These are phyloP conservation scores for Drechslerella dactyloides DNA, from an alignment of 2,329 filamentous ascomycete species.

Conservation along the genomic window DNA sequence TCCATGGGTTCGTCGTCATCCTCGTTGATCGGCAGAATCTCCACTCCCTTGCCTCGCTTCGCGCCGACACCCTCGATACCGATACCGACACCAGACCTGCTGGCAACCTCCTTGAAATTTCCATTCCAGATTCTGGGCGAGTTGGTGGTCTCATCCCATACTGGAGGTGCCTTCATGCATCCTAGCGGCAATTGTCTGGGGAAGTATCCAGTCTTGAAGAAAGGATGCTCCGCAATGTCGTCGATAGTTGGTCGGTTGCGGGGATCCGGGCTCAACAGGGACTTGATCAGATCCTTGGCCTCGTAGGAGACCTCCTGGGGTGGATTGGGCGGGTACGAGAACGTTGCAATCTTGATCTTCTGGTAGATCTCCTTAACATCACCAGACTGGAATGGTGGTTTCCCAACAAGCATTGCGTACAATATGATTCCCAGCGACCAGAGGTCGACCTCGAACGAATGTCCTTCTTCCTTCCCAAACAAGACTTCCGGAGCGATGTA, in stretches of 20 bases:
- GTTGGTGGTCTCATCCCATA: conserved; percentile 57
- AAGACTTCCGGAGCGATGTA: conserved; percentile 98
- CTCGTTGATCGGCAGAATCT: conserved; percentile 45
- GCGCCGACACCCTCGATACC: conserved; percentile 53
- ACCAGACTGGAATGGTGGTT: conserved; percentile 92
- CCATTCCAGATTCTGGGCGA: conserved; percentile 49
- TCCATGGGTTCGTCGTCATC: conserved; percentile 38
- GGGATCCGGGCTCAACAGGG: conserved; percentile 73
- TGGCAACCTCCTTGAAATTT: conserved; percentile 54
- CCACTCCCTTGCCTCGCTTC: conserved; percentile 47
- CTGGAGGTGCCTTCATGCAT: conserved; percentile 61
- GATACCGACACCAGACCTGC: conserved; percentile 53
- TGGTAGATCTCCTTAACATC: conserved; percentile 85
- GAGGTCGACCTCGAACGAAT: conserved; percentile 83
- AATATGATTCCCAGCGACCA: conserved; percentile 95
- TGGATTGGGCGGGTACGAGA: conserved; percentile 63
- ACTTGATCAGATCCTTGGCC: conserved; percentile 77
- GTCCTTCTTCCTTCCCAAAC: conserved; percentile 86
- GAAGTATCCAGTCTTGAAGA: conserved; percentile 78
- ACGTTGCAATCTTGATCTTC: conserved; percentile 56
- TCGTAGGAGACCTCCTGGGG: conserved; percentile 75
- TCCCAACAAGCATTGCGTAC: conserved; percentile 95
- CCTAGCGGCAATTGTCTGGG: conserved; percentile 63
- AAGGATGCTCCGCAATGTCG: conserved; percentile 77
- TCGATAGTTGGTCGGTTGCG: conserved; percentile 77